These are phyloP conservation scores for Chalciporus sphaerocephalus DNA, from an alignment of 768 basidiomycete species.

Conservation along the genomic window DNA sequence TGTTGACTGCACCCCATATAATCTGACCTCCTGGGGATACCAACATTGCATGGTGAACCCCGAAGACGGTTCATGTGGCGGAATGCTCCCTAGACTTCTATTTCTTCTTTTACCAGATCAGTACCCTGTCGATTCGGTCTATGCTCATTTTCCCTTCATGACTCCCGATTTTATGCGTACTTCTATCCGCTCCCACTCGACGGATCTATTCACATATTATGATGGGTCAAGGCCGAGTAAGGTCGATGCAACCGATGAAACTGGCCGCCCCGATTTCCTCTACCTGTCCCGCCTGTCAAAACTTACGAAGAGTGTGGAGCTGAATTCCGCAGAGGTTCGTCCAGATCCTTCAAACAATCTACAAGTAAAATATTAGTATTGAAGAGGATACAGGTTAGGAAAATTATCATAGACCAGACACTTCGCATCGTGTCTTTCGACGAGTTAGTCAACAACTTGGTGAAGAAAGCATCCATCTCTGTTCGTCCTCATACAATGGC, in stretches of 20 bases:
- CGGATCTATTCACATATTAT: constrained; percentile 43
- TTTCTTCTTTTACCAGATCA: constrained; percentile 67
- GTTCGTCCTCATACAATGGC: constrained; percentile 14
- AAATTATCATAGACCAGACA: constrained; percentile 14
- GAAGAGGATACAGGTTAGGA: constrained; percentile 10
- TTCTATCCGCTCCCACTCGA: constrained; percentile 41
- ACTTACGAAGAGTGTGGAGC: constrained; percentile 11
- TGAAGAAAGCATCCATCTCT: constrained; percentile 12
- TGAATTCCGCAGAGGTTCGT: constrained; percentile 11
- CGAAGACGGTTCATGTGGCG: constrained; percentile 70
- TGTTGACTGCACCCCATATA: constrained; percentile 68
- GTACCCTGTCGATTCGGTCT: constrained; percentile 60
- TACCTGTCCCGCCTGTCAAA: constrained; percentile 18
- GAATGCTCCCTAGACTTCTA: constrained; percentile 68
- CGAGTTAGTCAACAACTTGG: constrained; percentile 5
- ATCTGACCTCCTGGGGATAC: constrained; percentile 78
- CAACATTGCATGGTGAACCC: constrained; percentile 61
- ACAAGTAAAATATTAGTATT: neutral
- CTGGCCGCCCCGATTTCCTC: neutral
- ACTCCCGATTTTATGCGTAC: constrained; percentile 42
- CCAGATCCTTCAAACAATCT: neutral
- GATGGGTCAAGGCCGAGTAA: constrained; percentile 50
- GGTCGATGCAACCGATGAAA: neutral
- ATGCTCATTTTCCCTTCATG: constrained; percentile 81
- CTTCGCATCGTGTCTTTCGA: constrained; percentile 9